Conservation (phyloP, 73 alveolate species). For the Halteria grandinella region DNA sequence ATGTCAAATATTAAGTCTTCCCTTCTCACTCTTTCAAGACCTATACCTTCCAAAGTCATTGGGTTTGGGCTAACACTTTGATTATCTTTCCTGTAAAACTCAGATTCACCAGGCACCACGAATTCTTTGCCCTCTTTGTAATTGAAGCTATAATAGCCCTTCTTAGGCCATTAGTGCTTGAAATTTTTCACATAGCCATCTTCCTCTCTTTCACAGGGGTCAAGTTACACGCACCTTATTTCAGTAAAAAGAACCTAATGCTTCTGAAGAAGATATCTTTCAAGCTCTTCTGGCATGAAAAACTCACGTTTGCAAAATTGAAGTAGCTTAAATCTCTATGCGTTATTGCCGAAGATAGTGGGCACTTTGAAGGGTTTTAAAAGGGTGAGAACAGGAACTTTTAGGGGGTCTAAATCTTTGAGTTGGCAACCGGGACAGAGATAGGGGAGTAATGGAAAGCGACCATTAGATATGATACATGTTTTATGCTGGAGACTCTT, state of each 20-base stretch:
- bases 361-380: constrained; percentile 14
- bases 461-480: constrained; percentile 4
- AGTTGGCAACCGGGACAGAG: constrained; percentile 36
- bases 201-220: background rate
- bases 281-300: background rate
- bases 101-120: background rate
- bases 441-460: constrained; percentile 1
- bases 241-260: constrained; percentile 27
- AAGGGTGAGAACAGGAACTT: constrained; percentile 6
- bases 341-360: constrained; percentile 7
- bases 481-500: background rate
- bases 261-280: constrained; percentile 29
- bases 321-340: constrained; percentile 9
- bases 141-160: constrained; percentile 30
- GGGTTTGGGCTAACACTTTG: too few species aligned
- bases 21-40: constrained; percentile 20
- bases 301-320: constrained; percentile 36
- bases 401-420: background rate
- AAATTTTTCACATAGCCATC: background rate
- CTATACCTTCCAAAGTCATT: constrained; percentile 28
- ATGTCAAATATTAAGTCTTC: constrained; percentile 29
- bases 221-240: constrained; percentile 17
- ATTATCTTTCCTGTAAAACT: background rate
- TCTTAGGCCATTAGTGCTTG: constrained; percentile 20
- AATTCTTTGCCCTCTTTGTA: constrained; percentile 18